Evolutionary conservation across 2,329 filamentous ascomycete species (phyloP).

Genomic region (Cercospora sp.): DNA sequence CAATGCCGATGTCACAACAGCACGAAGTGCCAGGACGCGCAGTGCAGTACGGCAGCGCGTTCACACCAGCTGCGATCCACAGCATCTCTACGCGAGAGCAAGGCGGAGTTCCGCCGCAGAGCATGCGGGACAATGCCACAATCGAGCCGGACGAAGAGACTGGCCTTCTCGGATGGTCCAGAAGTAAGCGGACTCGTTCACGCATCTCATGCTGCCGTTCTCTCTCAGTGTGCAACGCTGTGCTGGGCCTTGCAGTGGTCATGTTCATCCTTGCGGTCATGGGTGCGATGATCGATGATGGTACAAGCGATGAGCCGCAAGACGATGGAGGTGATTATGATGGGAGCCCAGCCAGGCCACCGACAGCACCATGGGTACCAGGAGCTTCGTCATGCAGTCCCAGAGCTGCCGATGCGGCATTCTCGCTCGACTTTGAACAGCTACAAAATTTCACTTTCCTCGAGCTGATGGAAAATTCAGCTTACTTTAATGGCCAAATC

Average conservation of each 20-base stretch:
- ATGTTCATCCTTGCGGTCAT: background rate
- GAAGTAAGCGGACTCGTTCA: background rate
- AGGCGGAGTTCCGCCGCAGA: slow-evolving; percentile 12
- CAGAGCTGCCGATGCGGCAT: slow-evolving; percentile 13
- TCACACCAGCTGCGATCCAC: background rate
- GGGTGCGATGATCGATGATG: background rate
- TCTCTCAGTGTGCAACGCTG: slow-evolving; percentile 19
- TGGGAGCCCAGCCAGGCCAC: background rate
- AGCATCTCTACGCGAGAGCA: slow-evolving; percentile 23
- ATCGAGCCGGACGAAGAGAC: slow-evolving; percentile 17
- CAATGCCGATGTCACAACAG: background rate
- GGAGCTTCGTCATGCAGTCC: slow-evolving; percentile 19
- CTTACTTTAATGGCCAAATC: slow-evolving; percentile 31
- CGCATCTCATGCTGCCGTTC: slow-evolving; percentile 9
- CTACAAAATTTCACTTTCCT: slow-evolving; percentile 30
- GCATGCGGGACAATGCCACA: slow-evolving; percentile 23
- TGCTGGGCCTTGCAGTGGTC: slow-evolving; percentile 18
- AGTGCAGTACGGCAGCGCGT: slow-evolving; percentile 1
- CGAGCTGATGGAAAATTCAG: slow-evolving; percentile 32
- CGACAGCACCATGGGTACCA: slow-evolving; percentile 3
- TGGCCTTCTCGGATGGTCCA: slow-evolving; percentile 15
- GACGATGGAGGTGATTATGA: slow-evolving; percentile 1
- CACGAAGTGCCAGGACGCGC: background rate
- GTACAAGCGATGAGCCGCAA: background rate
- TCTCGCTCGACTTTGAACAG: slow-evolving; percentile 20